Evolutionary conservation across 1,139 yeast genomes (phyloP).

Genomic region (Saccharomyces uvarum): DNA sequence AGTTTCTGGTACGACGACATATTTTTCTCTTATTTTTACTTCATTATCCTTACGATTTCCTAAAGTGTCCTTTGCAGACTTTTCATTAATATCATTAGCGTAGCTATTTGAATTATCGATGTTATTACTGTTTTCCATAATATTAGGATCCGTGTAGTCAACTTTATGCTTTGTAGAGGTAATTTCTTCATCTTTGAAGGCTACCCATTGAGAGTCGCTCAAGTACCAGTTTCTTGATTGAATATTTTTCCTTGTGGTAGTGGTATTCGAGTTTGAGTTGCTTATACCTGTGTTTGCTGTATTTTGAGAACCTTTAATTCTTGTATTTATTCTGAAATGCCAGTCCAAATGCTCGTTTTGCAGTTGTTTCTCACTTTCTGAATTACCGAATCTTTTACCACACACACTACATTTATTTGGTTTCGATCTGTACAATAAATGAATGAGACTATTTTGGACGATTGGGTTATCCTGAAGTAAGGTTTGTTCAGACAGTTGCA

Average conservation of each 20-base stretch:
- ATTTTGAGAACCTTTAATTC: conserved; percentile 44
- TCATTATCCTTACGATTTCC: not conserved
- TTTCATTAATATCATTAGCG: conserved; percentile 14
- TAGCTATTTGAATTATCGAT: not conserved
- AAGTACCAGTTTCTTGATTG: conserved; percentile 82
- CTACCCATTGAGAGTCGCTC: conserved; percentile 65
- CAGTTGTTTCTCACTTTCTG: conserved; percentile 49
- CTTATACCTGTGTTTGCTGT: conserved; percentile 33
- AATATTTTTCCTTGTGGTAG: conserved; percentile 27
- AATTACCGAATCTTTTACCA: conserved; percentile 73
- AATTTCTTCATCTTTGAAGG: conserved; percentile 59
- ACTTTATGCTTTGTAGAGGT: conserved; percentile 30
- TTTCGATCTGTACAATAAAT: conserved; percentile 35
- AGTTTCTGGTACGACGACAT: conserved; percentile 65
- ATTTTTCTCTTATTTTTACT: conserved; percentile 24
- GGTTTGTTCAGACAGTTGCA: conserved; percentile 26
- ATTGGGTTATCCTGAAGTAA: conserved; percentile 21
- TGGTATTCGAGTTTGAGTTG: conserved; percentile 9
- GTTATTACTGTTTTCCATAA: not conserved
- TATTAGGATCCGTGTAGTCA: not conserved
- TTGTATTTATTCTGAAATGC: conserved; percentile 90
- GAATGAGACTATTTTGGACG: conserved; percentile 24
- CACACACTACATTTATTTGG: conserved; percentile 84
- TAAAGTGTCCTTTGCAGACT: not conserved
- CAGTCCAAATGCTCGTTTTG: conserved; percentile 75